phyloP scores from a whole-genome alignment of 441 rosid genomes.

The Capsella rubella region DNA sequence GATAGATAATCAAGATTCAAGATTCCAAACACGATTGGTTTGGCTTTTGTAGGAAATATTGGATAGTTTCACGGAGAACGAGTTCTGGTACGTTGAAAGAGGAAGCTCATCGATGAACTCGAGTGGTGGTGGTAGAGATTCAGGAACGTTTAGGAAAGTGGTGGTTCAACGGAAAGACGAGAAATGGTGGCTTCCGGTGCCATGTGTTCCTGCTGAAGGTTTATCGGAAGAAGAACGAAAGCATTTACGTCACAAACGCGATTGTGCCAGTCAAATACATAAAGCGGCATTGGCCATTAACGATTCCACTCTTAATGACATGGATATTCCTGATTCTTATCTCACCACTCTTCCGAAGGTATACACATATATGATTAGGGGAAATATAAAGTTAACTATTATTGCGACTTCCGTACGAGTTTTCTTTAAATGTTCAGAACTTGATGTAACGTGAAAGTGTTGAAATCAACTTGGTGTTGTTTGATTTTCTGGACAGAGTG shows the following conservation, averaged over 20 bases:
- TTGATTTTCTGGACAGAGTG: slow-evolving; percentile 48
- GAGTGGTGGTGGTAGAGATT: slow-evolving; percentile 45
- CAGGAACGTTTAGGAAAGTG: slow-evolving; percentile 72
- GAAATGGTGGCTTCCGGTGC: slow-evolving; percentile 86
- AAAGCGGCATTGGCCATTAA: slow-evolving; percentile 81
- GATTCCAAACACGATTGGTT: neutral
- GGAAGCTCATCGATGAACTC: slow-evolving; percentile 63
- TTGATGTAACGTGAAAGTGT: neutral
- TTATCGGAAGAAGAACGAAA: slow-evolving; percentile 66
- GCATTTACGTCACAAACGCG: slow-evolving; percentile 58
- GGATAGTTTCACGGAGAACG: slow-evolving; percentile 63
- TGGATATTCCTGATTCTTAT: slow-evolving; percentile 76
- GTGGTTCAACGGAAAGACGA: slow-evolving; percentile 66
- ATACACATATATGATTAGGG: neutral
- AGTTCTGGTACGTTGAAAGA: slow-evolving; percentile 73
- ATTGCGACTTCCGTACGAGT: neutral
- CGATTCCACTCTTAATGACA: slow-evolving; percentile 64
- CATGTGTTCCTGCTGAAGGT: slow-evolving; percentile 67
- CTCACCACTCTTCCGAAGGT: slow-evolving; percentile 74
- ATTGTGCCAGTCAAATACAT: slow-evolving; percentile 71
- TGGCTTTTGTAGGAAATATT: slow-evolving; percentile 58
- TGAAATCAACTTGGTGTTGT: neutral
- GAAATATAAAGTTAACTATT: neutral
- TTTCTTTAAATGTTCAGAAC: neutral
- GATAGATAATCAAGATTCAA: neutral